phyloP scores from a whole-genome alignment of 108 stramenopile species.

The Conticribra guillardii region DNA sequence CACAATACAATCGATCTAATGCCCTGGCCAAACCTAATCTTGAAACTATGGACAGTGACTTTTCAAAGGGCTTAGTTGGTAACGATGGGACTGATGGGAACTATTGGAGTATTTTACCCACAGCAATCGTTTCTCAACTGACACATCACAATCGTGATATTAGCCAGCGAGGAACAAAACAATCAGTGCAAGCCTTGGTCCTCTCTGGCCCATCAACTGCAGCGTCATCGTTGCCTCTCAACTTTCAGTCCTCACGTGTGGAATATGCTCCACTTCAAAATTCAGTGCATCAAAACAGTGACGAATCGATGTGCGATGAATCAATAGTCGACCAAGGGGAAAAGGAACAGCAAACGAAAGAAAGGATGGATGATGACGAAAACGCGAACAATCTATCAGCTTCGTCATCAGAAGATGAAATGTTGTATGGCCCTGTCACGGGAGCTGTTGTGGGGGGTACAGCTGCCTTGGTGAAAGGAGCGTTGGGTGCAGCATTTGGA shows the following conservation, averaged over 20 bases:
- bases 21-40: background rate
- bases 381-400: slow-evolving; percentile 3
- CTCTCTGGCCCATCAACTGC: slow-evolving; percentile 10
- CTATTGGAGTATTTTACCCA: slow-evolving; percentile 34
- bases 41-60: slow-evolving; percentile 12
- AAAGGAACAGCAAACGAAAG: background rate
- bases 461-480: slow-evolving; percentile 57
- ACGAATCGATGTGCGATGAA: slow-evolving; percentile 2
- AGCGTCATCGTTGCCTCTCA: slow-evolving; percentile 18
- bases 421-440: slow-evolving; percentile 26
- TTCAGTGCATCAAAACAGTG: slow-evolving; percentile 8
- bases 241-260: slow-evolving; percentile 32
- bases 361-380: background rate
- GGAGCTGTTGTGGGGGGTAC: slow-evolving; percentile 56
- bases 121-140: slow-evolving; percentile 6
- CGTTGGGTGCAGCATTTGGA: slow-evolving; percentile 53
- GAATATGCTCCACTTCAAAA: slow-evolving; percentile 16
- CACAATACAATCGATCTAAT: slow-evolving; percentile 8
- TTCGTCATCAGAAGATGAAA: slow-evolving; percentile 31
- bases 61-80: slow-evolving; percentile 2
- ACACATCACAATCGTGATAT: slow-evolving; percentile 1
- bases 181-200: slow-evolving; percentile 24
- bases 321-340: background rate
- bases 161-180: slow-evolving; percentile 1
- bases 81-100: background rate